These are phyloP conservation scores for Cladosporium velox DNA, from an alignment of 2,329 filamentous ascomycete genomes.

Conservation along the genomic window DNA sequence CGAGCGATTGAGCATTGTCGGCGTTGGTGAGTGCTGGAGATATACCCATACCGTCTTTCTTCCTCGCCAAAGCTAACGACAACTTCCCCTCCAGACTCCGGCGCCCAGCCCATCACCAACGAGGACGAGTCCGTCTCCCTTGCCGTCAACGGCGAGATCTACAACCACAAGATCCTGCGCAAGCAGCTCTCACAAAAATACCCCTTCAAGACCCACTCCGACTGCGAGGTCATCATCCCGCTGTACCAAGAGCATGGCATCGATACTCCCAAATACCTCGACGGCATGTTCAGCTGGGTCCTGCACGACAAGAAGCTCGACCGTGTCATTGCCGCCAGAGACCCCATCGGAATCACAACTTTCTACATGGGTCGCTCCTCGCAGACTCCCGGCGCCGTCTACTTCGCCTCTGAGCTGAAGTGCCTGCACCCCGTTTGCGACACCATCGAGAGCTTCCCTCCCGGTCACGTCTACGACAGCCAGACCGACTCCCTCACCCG, in stretches of 20 bases:
- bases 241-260: constrained; percentile 91
- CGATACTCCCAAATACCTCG: constrained; percentile 88
- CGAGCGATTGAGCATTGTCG: constrained; percentile 96
- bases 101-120: constrained; percentile 93
- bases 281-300: constrained; percentile 99
- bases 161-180: constrained; percentile 95
- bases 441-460: constrained; percentile 90
- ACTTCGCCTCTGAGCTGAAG: constrained; percentile 97
- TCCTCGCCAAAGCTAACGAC: constrained; percentile 28
- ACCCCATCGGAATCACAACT: constrained; percentile 95
- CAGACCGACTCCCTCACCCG: constrained; percentile 79
- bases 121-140: constrained; percentile 84
- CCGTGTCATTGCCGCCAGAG: constrained; percentile 87
- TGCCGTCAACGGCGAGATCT: constrained; percentile 99
- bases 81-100: constrained; percentile 67
- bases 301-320: constrained; percentile 95
- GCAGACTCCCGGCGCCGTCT: constrained; percentile 77
- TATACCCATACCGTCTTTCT: background rate
- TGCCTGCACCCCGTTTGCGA: constrained; percentile 91
- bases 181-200: constrained; percentile 82
- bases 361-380: constrained; percentile 94
- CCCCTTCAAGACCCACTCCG: constrained; percentile 97
- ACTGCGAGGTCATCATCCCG: constrained; percentile 98
- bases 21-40: constrained; percentile 68
- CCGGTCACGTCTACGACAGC: constrained; percentile 94